phyloP scores from a whole-genome alignment of 1,284 basidiomycete species.

The Pisolithus thermaeus region DNA sequence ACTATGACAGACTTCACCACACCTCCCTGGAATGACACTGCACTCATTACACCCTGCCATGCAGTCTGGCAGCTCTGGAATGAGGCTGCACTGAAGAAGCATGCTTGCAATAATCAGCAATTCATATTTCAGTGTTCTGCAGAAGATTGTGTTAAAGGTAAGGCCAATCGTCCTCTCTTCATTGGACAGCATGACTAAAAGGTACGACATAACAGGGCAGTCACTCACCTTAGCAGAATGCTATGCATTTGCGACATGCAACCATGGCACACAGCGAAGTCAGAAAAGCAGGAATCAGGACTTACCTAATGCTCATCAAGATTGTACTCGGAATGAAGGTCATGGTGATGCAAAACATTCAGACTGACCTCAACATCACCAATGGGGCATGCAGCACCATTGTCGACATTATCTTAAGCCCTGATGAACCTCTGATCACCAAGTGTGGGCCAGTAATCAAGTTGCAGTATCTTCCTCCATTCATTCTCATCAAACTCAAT shows the following conservation, averaged over 20 bases:
- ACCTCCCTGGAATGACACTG: background rate
- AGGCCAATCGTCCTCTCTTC: background rate
- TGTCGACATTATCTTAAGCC: too few relatives aligned
- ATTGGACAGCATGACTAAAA: too few relatives aligned
- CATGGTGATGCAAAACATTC: too few relatives aligned
- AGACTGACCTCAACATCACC: too few relatives aligned
- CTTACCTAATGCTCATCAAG: too few relatives aligned
- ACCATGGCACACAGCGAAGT: too few relatives aligned
- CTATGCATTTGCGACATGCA: too few relatives aligned
- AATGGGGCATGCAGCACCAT: too few relatives aligned
- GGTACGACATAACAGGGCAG: too few relatives aligned
- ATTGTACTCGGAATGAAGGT: too few relatives aligned
- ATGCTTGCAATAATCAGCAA: background rate
- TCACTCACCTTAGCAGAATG: too few relatives aligned
- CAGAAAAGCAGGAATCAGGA: too few relatives aligned
- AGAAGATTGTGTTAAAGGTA: background rate
- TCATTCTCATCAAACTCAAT: constrained; percentile 1
- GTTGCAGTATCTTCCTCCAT: constrained; percentile 12
- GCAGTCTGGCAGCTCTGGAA: background rate
- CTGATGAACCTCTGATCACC: background rate
- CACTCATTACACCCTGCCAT: background rate
- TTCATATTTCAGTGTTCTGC: background rate
- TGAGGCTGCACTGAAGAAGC: background rate
- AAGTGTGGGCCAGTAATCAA: constrained; percentile 26
- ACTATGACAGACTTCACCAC: background rate